Evolutionary conservation across 176 grass and related monocot species (phyloP), one percentile per base, ranked within the genome.

Genomic region (Aechmea fasciata): DNA sequence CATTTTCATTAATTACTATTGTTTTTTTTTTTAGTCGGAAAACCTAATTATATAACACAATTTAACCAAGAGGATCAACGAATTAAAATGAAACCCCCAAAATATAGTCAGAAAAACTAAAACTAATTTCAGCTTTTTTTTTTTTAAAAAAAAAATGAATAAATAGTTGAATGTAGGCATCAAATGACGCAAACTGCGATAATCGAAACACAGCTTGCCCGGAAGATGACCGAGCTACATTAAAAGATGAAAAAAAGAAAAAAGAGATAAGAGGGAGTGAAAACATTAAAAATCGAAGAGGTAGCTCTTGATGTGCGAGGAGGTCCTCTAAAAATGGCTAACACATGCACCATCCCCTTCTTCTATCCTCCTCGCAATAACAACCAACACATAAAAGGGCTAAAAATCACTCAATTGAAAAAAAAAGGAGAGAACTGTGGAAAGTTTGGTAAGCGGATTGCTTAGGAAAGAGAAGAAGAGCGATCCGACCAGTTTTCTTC

Each of bases 291-390:
- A 5, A 33, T 33, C 29, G 29, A 33, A 33, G 29, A 33, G 5
- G 52, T 20, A 78, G 71, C 49, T 49, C 28, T 88, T 81, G n/a
- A 63, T 96, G 64, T 84, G 49, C 64, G 87, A 86, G 88, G 86
- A 83, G 83, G 28, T 48, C 77, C 74, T 91, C 83, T 78, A 76
- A 70, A 57, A 91, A 87, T 83, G 92, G 84, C 82, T 77, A 51
- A 18, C 29, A 79, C 64, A 23, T 81, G 1, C 79, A 74, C 84
- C 84, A 96, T 77, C 50, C 75, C 67, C 50, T 53, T 83, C 72
- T 78, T 96, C 77, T 74, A 63, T 29, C 77, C 80, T 77, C 70
- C 83, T 83, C 78, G 24, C 11, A 64, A 7, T 14, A 48, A 75
- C 11, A 68, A 1, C 25, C 25, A 26, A 26, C 25, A 26, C 1